These are phyloP conservation scores for Licmophora abbreviata DNA, from an alignment of 108 stramenopile species.

Conservation along the genomic window DNA sequence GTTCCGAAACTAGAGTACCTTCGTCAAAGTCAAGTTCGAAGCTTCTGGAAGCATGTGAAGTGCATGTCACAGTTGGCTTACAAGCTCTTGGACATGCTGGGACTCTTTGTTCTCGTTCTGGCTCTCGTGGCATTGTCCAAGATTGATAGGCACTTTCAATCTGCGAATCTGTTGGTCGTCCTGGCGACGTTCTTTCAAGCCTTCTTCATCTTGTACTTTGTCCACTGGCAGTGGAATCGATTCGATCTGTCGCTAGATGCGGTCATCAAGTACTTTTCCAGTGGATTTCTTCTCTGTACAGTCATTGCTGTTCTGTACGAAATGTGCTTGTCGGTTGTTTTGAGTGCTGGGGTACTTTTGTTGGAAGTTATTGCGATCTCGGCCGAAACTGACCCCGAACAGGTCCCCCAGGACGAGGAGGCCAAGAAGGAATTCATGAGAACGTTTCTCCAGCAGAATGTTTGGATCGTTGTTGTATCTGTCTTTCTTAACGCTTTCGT, in stretches of 20 bases:
- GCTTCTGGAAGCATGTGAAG: constrained; percentile 20
- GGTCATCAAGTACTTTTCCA: constrained; percentile 51
- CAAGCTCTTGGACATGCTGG: constrained; percentile 16
- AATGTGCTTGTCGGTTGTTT: constrained; percentile 5
- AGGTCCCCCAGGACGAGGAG: too few relatives aligned
- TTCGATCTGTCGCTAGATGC: constrained; percentile 50
- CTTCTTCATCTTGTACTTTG: constrained; percentile 29
- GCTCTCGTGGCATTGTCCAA: constrained; percentile 15
- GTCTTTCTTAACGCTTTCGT: constrained; percentile 31
- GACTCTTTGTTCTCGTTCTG: constrained; percentile 13
- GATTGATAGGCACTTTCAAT: constrained; percentile 13
- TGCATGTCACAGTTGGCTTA: constrained; percentile 27
- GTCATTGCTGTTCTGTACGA: constrained; percentile 57
- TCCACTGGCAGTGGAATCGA: constrained; percentile 50
- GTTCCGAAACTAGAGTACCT: constrained; percentile 19
- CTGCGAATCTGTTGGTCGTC: constrained; percentile 20
- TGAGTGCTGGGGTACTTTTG: background rate
- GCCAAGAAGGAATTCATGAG: background rate
- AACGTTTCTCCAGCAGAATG: background rate
- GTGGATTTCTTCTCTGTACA: constrained; percentile 28
- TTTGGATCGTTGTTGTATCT: constrained; percentile 15
- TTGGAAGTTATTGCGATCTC: too few relatives aligned
- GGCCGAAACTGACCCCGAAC: too few relatives aligned
- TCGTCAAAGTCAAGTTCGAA: background rate
- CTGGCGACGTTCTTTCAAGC: constrained; percentile 37